Evolutionary conservation across 2,329 filamentous ascomycete species (phyloP).

Genomic region (Hawksworthiomyces lignivorus): DNA sequence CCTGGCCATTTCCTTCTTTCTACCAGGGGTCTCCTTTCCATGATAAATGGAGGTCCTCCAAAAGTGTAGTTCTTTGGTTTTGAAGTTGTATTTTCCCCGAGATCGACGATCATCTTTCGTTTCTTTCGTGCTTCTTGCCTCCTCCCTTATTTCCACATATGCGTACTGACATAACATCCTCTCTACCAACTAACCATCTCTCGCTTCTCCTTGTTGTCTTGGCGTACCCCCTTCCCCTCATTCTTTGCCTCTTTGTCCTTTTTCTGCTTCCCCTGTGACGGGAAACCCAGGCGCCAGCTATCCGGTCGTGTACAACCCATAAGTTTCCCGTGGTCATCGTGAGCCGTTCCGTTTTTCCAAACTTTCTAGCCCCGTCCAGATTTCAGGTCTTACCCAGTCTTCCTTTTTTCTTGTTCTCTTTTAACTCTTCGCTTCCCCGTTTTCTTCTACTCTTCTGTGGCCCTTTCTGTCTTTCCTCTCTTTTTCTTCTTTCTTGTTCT

Average conservation of each 20-base stretch:
- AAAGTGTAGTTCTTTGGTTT: neutral
- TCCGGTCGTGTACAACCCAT: slow-evolving; percentile 5
- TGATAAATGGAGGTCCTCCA: neutral
- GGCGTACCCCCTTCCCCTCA: too few relatives aligned
- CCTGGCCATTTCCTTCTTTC: neutral
- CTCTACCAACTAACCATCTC: too few relatives aligned
- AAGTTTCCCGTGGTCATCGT: slow-evolving; percentile 6
- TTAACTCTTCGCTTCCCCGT: too few relatives aligned
- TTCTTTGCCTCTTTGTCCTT: neutral
- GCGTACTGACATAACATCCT: too few relatives aligned
- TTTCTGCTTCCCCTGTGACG: neutral
- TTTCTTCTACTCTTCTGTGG: too few relatives aligned
- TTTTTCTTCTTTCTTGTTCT: neutral
- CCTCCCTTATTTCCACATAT: neutral
- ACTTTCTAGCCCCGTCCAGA: neutral
- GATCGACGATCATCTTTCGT: slow-evolving; percentile 5
- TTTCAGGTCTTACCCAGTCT: neutral
- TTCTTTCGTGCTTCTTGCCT: neutral
- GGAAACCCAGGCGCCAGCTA: neutral
- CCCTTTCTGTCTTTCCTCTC: neutral
- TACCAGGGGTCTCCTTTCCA: neutral
- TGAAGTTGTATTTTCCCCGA: slow-evolving; percentile 1
- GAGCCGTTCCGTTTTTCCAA: neutral
- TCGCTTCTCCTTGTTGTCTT: too few relatives aligned
- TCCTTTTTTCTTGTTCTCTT: neutral